These are phyloP conservation scores for Russula ochroleuca DNA, from an alignment of 768 basidiomycete species.

Conservation along the genomic window DNA sequence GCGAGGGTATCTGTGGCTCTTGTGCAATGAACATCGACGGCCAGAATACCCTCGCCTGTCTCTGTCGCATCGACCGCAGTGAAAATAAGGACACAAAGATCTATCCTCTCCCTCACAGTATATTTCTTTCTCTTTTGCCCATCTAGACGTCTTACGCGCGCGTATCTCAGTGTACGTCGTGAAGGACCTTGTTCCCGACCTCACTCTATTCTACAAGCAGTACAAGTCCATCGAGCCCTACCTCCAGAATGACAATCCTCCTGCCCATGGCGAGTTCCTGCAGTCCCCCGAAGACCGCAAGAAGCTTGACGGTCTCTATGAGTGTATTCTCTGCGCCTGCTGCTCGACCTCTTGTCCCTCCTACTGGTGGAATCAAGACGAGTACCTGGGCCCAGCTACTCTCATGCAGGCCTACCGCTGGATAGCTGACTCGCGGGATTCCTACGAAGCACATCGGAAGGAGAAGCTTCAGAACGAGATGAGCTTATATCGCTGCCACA, in stretches of 20 bases:
- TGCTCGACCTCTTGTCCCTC: conserved; percentile 97
- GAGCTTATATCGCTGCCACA: conserved; percentile 97
- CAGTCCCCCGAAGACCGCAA: conserved; percentile 88
- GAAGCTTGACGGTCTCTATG: conserved; percentile 93
- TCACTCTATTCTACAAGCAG: conserved; percentile 95
- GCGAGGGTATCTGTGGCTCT: conserved; percentile 96
- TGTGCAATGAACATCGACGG: conserved; percentile 99
- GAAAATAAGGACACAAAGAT: conserved; percentile 74
- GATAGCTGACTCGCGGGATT: conserved; percentile 97
- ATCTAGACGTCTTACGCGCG: neutral
- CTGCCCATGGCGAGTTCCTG: conserved; percentile 78
- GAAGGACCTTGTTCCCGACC: conserved; percentile 94
- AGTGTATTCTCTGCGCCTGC: conserved; percentile 95
- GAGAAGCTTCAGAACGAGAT: conserved; percentile 93
- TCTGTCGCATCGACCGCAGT: conserved; percentile 89
- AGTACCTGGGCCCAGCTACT: conserved; percentile 95
- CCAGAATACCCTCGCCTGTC: conserved; percentile 94
- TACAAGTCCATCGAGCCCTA: conserved; percentile 99
- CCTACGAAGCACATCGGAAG: conserved; percentile 72
- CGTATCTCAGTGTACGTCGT: conserved; percentile 82
- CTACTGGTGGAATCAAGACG: conserved; percentile 99
- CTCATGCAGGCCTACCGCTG: conserved; percentile 96
- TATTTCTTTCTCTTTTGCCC: conserved; percentile 33
- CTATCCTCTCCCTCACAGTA: conserved; percentile 96
- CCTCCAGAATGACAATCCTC: conserved; percentile 89